Percentiles rank a stretch among this genome's conserved stretches.
phyloP scores from a whole-genome alignment of 179 eudicot species.

The Carnegiea gigantea region DNA sequence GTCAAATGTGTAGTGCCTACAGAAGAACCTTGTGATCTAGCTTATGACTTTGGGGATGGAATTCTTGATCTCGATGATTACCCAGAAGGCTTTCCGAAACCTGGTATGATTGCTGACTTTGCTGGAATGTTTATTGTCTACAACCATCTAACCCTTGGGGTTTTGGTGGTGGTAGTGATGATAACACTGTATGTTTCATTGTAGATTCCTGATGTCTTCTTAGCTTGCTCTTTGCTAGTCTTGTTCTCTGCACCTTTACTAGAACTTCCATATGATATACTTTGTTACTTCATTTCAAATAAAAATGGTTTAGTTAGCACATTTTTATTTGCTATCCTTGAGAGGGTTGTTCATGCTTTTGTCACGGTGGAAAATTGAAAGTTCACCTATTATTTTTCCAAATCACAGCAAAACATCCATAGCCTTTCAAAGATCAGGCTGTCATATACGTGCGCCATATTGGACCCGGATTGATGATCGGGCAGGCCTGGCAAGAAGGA shows the following conservation, averaged over 20 bases:
- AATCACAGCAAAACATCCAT: conserved; percentile 65
- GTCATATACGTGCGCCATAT: conserved; percentile 67
- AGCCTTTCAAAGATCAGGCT: conserved; percentile 72
- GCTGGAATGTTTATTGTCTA: not conserved
- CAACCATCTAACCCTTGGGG: too few relatives aligned
- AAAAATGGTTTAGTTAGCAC: too few relatives aligned
- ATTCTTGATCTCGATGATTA: conserved; percentile 50
- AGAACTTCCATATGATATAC: too few relatives aligned
- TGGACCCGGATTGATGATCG: conserved; percentile 81
- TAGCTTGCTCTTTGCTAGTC: too few relatives aligned
- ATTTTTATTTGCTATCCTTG: too few relatives aligned
- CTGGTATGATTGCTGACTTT: conserved; percentile 46
- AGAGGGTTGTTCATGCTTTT: too few relatives aligned
- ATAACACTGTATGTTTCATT: too few relatives aligned
- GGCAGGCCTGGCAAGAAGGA: conserved; percentile 92
- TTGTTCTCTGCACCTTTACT: too few relatives aligned
- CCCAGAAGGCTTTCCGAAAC: conserved; percentile 70
- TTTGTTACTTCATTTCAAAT: too few relatives aligned
- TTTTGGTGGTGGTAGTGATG: too few relatives aligned
- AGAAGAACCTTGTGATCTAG: conserved; percentile 82
- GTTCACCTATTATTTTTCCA: not conserved
- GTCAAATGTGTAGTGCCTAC: conserved; percentile 70
- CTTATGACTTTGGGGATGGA: conserved; percentile 84
- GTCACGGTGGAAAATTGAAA: too few relatives aligned
- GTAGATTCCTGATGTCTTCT: too few relatives aligned